Percentiles rank a stretch among this genome's conserved stretches.
phyloP scores from a whole-genome alignment of 2,329 filamentous ascomycete genomes.

The Exophiala dermatitidis region DNA sequence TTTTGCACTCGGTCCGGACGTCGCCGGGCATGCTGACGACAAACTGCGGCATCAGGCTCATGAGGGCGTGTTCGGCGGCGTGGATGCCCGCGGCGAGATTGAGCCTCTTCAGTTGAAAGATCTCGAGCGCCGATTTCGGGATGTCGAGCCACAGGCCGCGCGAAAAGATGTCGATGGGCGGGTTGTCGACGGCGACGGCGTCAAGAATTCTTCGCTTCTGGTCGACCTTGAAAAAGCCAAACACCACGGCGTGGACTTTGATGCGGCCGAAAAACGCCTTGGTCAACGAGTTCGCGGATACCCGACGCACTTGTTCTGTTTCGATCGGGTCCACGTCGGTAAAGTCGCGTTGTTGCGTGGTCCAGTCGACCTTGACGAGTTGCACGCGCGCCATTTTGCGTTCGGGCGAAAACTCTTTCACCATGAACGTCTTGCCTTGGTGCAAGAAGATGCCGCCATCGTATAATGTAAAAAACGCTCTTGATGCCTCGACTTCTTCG shows the following conservation, averaged over 20 bases:
- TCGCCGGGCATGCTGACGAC: slow-evolving; percentile 86
- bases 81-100: slow-evolving; percentile 88
- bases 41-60: slow-evolving; percentile 82
- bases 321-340: slow-evolving; percentile 92
- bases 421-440: slow-evolving; percentile 86
- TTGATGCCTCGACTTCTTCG: slow-evolving; percentile 89
- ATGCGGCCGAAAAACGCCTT: slow-evolving; percentile 81
- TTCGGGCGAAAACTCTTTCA: slow-evolving; percentile 79
- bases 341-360: slow-evolving; percentile 82
- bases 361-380: slow-evolving; percentile 88
- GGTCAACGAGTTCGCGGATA: slow-evolving; percentile 52
- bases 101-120: slow-evolving; percentile 63
- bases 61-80: slow-evolving; percentile 84
- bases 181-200: slow-evolving; percentile 86
- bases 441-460: slow-evolving; percentile 96
- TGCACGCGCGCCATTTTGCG: slow-evolving; percentile 78
- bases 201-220: slow-evolving; percentile 77
- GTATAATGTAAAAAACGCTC: slow-evolving; percentile 94
- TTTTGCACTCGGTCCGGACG: slow-evolving; percentile 90
- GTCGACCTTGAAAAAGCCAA: slow-evolving; percentile 97
- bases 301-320: slow-evolving; percentile 75
- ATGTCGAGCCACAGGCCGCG: slow-evolving; percentile 97
- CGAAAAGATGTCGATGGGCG: slow-evolving; percentile 73
- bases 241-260: slow-evolving; percentile 79
- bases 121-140: slow-evolving; percentile 68